A percentile compares a stretch with the other conserved stretches of the same genome.
Evolutionary conservation across 108 stramenopile species (phyloP).

Genomic region (Cylindrotheca fusiformis): DNA sequence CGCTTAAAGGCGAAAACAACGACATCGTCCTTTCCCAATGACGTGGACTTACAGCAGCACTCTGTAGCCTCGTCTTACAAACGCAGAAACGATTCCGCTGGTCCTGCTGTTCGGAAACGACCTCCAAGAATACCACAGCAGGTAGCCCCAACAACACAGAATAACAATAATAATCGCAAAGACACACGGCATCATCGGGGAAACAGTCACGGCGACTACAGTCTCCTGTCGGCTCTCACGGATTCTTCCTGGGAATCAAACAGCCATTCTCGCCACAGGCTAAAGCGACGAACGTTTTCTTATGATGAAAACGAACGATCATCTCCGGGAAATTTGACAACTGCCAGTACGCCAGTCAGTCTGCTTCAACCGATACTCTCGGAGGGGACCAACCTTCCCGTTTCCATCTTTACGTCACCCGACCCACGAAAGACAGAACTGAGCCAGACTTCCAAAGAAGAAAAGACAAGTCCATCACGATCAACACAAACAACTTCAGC

Average conservation of each 20-base stretch:
- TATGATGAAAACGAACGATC: no score
- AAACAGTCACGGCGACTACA: background rate
- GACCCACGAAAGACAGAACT: background rate
- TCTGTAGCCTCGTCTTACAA: background rate
- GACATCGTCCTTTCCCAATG: background rate
- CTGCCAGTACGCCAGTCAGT: no score
- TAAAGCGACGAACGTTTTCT: no score
- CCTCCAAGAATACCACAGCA: slow-evolving; percentile 5
- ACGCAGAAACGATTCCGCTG: slow-evolving; percentile 1
- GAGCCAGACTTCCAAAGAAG: background rate
- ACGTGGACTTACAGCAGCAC: background rate
- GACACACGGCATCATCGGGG: slow-evolving; percentile 3
- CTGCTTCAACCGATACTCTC: slow-evolving; percentile 12
- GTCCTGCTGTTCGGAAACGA: background rate
- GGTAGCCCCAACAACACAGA: slow-evolving; percentile 5
- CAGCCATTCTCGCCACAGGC: no score
- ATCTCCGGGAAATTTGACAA: no score
- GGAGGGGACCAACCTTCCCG: slow-evolving; percentile 2
- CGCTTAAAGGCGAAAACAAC: no score
- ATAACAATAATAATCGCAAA: no score
- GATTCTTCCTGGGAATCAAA: background rate
- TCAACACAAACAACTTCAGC: background rate
- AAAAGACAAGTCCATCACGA: background rate
- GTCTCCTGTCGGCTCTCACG: slow-evolving; percentile 17
- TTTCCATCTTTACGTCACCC: no score